phyloP scores from a whole-genome alignment of 148 eudicot genomes.

The Chenopodium suecicum region DNA sequence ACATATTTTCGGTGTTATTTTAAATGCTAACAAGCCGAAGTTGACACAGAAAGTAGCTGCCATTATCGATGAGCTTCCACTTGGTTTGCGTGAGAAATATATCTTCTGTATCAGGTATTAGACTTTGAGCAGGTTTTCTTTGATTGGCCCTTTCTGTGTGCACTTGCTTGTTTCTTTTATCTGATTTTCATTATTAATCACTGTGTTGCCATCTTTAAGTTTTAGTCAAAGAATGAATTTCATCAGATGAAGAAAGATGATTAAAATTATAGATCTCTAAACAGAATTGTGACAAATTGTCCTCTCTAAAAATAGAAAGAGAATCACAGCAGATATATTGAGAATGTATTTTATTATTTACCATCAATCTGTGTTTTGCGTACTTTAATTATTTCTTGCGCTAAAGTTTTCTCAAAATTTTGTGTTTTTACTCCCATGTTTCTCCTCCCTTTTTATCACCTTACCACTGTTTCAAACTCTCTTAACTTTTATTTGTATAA shows the following conservation, averaged over 20 bases:
- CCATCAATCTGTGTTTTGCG: too few relatives aligned
- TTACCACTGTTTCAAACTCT: too few relatives aligned
- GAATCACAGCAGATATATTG: neutral
- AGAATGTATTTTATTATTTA: neutral
- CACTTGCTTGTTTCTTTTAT: neutral
- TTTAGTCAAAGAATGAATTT: neutral
- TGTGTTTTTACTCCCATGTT: too few relatives aligned
- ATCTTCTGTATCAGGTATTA: slow-evolving; percentile 78
- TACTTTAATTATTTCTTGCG: too few relatives aligned
- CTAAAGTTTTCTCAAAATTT: too few relatives aligned
- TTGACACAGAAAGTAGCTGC: slow-evolving; percentile 85
- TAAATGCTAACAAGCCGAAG: slow-evolving; percentile 21
- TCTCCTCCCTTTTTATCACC: too few relatives aligned
- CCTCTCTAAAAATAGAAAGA: neutral
- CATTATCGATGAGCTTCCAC: slow-evolving; percentile 84
- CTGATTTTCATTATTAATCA: neutral
- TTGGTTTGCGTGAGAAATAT: slow-evolving; percentile 74
- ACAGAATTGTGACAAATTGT: neutral
- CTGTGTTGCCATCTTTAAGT: neutral
- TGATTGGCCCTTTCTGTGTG: neutral
- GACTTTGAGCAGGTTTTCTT: neutral
- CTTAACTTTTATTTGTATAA: too few relatives aligned
- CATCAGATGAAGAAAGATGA: neutral
- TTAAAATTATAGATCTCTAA: neutral
- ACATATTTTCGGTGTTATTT: neutral